Base-by-base conservation (phyloP, 2,329 filamentous ascomycete species). In the Cercospora nicotianae region DNA sequence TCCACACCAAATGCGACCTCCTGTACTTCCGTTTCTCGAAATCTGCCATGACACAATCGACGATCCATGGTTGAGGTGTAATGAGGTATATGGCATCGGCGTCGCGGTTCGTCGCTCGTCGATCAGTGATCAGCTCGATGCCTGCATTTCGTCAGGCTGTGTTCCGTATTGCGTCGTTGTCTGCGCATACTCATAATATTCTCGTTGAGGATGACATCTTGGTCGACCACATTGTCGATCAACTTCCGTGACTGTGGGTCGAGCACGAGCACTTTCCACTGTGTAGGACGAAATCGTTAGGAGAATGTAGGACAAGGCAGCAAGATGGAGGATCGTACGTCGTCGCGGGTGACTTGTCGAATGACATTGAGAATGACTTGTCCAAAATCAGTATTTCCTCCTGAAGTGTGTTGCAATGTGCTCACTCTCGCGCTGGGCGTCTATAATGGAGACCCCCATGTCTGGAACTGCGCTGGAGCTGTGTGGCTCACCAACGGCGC, bases 261-360 rank as follows among this genome's bases (percentile, higher is more conserved):
- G 75, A 97, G 85, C 63, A 99, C 90, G 74, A 99, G 84, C 73
- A 97, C 92, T 87, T 98, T 99, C 95, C 95, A 99, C 93, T 97
- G 73, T 18, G 62, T 4, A 48, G 74, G 72, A 64, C 59, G 30
- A 2, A 63, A 68, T 65, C 26, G 63, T 70, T 62, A 36, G 28
- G 28, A 59, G 70, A 68, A 62, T 51, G 12, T 6, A n/a, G n/a
- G 9, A 39, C 59, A 18, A 59, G 53, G 68, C 36, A 67, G 36
- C 51, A 65, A 67, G 60, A n/a, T 16, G 45, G 45, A 23, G 3
- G n/a, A 20, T 72, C 77, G 62, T 73, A 79, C 78, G 68, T 97
- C 92, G 82, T 90, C 90, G 79, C 87, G 88, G 67, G 91, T 94
- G 71, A 94, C 91, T 77, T 88, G 85, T 77, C 90, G 90, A 76